Evolutionary conservation across 2,329 filamentous ascomycete species (phyloP), one percentile per base, ranked within the genome.

Genomic region (Dactylellina drechsleri): DNA sequence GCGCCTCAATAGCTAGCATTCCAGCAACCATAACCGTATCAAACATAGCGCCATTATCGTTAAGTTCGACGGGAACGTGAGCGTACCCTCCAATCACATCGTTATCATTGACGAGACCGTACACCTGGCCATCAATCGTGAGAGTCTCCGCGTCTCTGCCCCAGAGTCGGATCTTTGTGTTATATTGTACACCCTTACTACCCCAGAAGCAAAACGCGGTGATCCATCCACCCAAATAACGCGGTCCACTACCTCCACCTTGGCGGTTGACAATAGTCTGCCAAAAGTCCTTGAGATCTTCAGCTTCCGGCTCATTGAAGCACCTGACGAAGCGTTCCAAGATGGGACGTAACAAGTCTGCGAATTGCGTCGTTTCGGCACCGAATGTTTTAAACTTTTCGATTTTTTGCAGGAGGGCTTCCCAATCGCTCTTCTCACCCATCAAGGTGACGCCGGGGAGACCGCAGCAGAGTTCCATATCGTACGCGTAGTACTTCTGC

Each of bases 371-470:
- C 0, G 84, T 81, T 77, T 87, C 83, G 0, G 78, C 47, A 0
- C 85, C 86, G 62, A 85, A 85, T 1, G 82, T 79, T 0, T 77
- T 23, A 0, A 88, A 78, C 15, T 81, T 82, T 10, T 85, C 82
- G 4, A 87, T 71, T 73, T 83, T 83, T 0, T 43, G 71, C 8
- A 82, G 77, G 5, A 88, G 79, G 23, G 78, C 77, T 20, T 80
- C 77, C 82, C 84, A 88, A 78, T 88, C 86, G 0, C 72, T 66
- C 12, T 81, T 78, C 45, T 84, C 81, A 1, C 86, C 86, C 0
- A 85, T 81, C 1, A 88, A 79, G 0, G 85, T 87, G 0, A 87
- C 84, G 0, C 82, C 83, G 0, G 86, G 86, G 1, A 88, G 80
- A 0, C 86, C 86, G 75, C 85, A 87, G 0, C 18, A 13, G 0